phyloP scores from a whole-genome alignment of 2,329 filamentous ascomycete genomes.

The Monilinia vaccinii-corymbosi region DNA sequence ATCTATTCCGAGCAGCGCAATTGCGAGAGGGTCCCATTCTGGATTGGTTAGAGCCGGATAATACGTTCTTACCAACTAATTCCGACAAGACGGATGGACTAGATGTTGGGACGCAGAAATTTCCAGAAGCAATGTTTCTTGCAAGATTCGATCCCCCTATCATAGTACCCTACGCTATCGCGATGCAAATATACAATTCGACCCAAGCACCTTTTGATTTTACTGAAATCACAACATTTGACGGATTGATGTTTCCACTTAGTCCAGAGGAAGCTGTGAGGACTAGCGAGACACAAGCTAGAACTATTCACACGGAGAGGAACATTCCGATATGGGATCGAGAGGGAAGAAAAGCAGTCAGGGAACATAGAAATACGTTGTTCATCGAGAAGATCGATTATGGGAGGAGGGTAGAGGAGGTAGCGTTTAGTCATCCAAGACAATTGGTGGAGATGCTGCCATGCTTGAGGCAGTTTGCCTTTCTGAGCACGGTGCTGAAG shows the following conservation, averaged over 20 bases:
- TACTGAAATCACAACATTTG: slow-evolving; percentile 38
- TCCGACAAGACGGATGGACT: slow-evolving; percentile 42
- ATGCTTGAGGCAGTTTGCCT: slow-evolving; percentile 64
- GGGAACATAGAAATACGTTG: slow-evolving; percentile 49
- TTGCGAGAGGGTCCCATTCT: slow-evolving; percentile 35
- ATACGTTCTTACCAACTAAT: slow-evolving; percentile 44
- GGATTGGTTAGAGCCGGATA: slow-evolving; percentile 67
- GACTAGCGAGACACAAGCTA: slow-evolving; percentile 40
- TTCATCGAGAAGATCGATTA: slow-evolving; percentile 67
- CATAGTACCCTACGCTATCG: slow-evolving; percentile 55
- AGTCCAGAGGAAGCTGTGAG: slow-evolving; percentile 39
- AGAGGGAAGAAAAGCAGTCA: slow-evolving; percentile 18
- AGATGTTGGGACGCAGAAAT: slow-evolving; percentile 45
- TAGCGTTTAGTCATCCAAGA: slow-evolving; percentile 70
- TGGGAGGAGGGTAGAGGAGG: slow-evolving; percentile 53
- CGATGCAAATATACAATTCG: slow-evolving; percentile 51
- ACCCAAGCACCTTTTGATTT: slow-evolving; percentile 51
- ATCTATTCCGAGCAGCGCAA: slow-evolving; percentile 30
- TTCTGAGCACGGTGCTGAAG: slow-evolving; percentile 54
- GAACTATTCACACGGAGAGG: slow-evolving; percentile 43
- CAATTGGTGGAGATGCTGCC: slow-evolving; percentile 70
- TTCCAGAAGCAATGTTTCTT: slow-evolving; percentile 66
- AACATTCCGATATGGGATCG: slow-evolving; percentile 35
- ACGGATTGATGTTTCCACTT: slow-evolving; percentile 43
- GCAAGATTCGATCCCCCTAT: slow-evolving; percentile 68